Conservation (phyloP, 108 stramenopile genomes). For the Conticribra guillardii region DNA sequence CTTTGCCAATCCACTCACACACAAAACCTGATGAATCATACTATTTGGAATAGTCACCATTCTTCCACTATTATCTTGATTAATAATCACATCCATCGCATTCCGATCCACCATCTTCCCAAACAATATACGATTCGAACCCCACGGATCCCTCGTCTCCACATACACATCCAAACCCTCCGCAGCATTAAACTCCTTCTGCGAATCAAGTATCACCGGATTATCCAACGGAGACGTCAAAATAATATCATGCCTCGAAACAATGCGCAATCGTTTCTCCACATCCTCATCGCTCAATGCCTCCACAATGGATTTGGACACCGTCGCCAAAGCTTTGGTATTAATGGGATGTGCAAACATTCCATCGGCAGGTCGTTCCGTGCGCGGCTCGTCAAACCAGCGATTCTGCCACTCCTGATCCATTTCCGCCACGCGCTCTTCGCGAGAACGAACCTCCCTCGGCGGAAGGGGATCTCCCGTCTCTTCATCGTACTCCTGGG, state of each 20-base stretch:
- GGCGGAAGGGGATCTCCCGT: slow-evolving; percentile 36
- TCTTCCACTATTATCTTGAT: slow-evolving; percentile 70
- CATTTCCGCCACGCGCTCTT: slow-evolving; percentile 27
- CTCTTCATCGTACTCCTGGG: slow-evolving; percentile 38
- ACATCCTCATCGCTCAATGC: slow-evolving; percentile 59
- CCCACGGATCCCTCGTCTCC: slow-evolving; percentile 82
- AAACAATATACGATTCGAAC: slow-evolving; percentile 77
- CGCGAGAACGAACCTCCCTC: slow-evolving; percentile 27
- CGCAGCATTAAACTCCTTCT: slow-evolving; percentile 74
- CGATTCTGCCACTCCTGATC: slow-evolving; percentile 21
- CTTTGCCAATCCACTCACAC: slow-evolving; percentile 41
- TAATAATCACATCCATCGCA: slow-evolving; percentile 83
- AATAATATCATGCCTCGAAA: slow-evolving; percentile 76
- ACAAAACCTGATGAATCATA: slow-evolving; percentile 47
- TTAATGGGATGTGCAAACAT: slow-evolving; percentile 55
- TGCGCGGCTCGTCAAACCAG: slow-evolving; percentile 10
- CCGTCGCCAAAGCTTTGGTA: slow-evolving; percentile 62
- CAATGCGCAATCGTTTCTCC: slow-evolving; percentile 64
- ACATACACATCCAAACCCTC: slow-evolving; percentile 68
- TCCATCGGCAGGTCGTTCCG: slow-evolving; percentile 30
- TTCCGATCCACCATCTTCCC: slow-evolving; percentile 84
- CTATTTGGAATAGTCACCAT: slow-evolving; percentile 84
- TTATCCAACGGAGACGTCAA: slow-evolving; percentile 66
- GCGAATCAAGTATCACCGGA: slow-evolving; percentile 68
- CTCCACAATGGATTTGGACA: slow-evolving; percentile 67